These are phyloP conservation scores for Torulaspora microellipsoides DNA, from an alignment of 805 yeast genomes.

Conservation along the genomic window DNA sequence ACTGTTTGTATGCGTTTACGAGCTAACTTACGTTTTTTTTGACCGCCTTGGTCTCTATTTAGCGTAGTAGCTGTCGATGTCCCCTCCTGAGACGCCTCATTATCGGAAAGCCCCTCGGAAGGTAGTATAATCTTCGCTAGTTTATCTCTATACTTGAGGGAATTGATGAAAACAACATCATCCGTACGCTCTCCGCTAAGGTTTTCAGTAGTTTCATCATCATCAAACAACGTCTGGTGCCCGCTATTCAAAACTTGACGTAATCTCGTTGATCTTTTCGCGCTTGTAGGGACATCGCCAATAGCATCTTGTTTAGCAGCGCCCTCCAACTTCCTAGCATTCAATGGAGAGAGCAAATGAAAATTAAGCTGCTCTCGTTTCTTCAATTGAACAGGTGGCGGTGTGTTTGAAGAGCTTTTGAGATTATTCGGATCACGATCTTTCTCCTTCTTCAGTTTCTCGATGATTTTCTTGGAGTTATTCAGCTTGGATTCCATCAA, in stretches of 20 bases:
- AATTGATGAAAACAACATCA: slow-evolving; percentile 17
- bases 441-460: slow-evolving; percentile 22
- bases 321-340: slow-evolving; percentile 15
- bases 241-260: slow-evolving; percentile 22
- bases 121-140: slow-evolving; percentile 19
- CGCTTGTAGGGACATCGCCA: slow-evolving; percentile 15
- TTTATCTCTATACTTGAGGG: slow-evolving; percentile 16
- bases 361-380: slow-evolving; percentile 10
- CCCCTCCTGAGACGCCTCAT: slow-evolving; percentile 6
- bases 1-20: slow-evolving; percentile 21
- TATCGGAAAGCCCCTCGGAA: slow-evolving; percentile 16
- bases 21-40: slow-evolving; percentile 19
- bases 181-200: slow-evolving; percentile 12
- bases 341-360: slow-evolving; percentile 27
- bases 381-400: slow-evolving; percentile 3
- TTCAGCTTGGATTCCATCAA: slow-evolving; percentile 36
- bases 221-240: slow-evolving; percentile 21
- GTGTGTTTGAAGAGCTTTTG: neutral
- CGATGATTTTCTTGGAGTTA: slow-evolving; percentile 32
- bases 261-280: slow-evolving; percentile 19
- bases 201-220: slow-evolving; percentile 15
- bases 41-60: neutral
- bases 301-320: slow-evolving; percentile 1
- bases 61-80: slow-evolving; percentile 2
- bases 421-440: slow-evolving; percentile 6